phyloP scores from a whole-genome alignment of 371 early-diverging fungal genomes.

The Apophysomyces sp. region DNA sequence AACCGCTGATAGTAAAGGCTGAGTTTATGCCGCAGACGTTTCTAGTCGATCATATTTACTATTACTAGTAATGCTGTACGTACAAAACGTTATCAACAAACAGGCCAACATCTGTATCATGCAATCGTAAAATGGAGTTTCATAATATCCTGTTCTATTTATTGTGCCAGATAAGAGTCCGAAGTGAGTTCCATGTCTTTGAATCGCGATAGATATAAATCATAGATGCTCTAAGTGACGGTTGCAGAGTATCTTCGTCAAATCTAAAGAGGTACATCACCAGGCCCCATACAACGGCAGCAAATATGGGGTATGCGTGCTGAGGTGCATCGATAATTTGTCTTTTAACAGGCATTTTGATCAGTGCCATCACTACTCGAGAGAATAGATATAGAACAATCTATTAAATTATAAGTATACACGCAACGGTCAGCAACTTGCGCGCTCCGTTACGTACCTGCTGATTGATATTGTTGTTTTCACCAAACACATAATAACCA shows the following conservation, averaged over 20 bases:
- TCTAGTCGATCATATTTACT: no score
- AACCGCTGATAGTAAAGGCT: no score
- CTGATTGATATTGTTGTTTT: conserved; percentile 92
- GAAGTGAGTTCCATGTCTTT: conserved; percentile 75
- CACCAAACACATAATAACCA: conserved; percentile 94
- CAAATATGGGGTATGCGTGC: conserved; percentile 87
- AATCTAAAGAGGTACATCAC: conserved; percentile 95
- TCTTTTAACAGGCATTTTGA: conserved; percentile 78
- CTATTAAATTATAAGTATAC: conserved; percentile 39
- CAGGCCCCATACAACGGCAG: conserved; percentile 93
- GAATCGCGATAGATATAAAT: conserved; percentile 90
- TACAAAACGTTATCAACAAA: no score
- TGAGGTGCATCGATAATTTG: conserved; percentile 71
- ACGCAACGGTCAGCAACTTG: background rate
- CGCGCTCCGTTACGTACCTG: conserved; percentile 65
- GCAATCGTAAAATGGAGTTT: no score
- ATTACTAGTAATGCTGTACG: no score
- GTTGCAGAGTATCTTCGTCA: conserved; percentile 88
- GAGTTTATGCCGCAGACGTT: no score
- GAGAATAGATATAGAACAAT: conserved; percentile 95
- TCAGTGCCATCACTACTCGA: conserved; percentile 84
- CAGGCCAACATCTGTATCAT: no score
- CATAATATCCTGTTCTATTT: conserved; percentile 51
- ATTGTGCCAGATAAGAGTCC: conserved; percentile 87
- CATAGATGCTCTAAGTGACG: conserved; percentile 92